Evolutionary conservation across 345 rosid genomes (phyloP).

Genomic region (Gossypium turneri): DNA sequence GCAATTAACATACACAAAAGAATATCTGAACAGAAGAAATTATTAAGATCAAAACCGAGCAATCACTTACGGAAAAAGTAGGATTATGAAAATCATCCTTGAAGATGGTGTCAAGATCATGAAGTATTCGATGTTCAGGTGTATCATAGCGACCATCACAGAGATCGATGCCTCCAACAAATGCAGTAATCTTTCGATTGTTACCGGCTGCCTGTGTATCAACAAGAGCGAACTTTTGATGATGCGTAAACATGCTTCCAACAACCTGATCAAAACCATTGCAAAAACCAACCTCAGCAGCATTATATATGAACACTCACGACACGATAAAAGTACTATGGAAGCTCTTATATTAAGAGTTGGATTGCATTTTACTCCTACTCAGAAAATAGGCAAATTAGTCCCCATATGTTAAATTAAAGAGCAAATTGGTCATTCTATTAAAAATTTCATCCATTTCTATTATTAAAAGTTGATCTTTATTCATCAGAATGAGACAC

Average conservation of each 20-base stretch:
- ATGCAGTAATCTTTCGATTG: slow-evolving; percentile 75
- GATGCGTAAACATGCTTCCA: slow-evolving; percentile 89
- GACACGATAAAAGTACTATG: too few species aligned
- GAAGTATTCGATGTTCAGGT: slow-evolving; percentile 75
- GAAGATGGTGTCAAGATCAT: slow-evolving; percentile 60
- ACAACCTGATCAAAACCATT: slow-evolving; percentile 52
- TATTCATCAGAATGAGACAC: too few species aligned
- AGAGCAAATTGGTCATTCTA: too few species aligned
- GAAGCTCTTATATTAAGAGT: too few species aligned
- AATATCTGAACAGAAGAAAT: not conserved
- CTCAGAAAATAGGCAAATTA: too few species aligned
- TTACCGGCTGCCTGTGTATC: slow-evolving; percentile 82
- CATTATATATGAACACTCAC: too few species aligned
- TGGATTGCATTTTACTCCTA: too few species aligned
- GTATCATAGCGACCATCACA: slow-evolving; percentile 99
- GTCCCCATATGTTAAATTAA: too few species aligned
- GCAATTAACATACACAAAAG: not conserved
- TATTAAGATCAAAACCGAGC: not conserved
- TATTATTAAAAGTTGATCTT: too few species aligned
- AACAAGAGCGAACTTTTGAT: slow-evolving; percentile 85
- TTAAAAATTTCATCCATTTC: too few species aligned
- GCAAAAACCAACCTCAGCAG: slow-evolving; percentile 17
- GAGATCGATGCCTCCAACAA: slow-evolving; percentile 88
- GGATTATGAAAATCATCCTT: slow-evolving; percentile 86
- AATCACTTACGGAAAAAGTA: slow-evolving; percentile 68